These are phyloP conservation scores for Colletotrichum sp. DNA, from an alignment of 2,329 filamentous ascomycete genomes.

Conservation along the genomic window DNA sequence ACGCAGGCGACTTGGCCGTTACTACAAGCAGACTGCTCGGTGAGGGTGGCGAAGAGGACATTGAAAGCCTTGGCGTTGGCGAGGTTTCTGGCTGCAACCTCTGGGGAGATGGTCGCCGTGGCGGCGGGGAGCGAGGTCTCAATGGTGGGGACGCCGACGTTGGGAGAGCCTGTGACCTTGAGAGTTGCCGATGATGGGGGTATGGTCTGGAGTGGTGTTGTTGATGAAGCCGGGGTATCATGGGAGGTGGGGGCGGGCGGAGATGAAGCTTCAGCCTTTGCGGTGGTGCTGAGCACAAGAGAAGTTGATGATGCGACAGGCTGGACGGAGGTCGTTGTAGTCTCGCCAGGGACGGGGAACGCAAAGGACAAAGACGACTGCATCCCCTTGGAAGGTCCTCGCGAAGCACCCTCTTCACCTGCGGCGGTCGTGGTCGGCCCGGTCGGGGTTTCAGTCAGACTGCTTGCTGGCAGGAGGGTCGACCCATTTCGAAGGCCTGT, in stretches of 20 bases:
- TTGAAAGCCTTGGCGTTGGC: slow-evolving; percentile 52
- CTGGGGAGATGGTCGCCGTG: slow-evolving; percentile 45
- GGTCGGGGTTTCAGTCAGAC: not conserved
- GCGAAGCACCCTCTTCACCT: not conserved
- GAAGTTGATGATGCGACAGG: not conserved
- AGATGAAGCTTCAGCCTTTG: not conserved
- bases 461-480: not conserved
- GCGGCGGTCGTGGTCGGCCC: not conserved
- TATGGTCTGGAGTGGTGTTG: not conserved
- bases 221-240: not conserved
- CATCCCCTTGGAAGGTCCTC: not conserved
- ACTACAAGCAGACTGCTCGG: slow-evolving; percentile 50
- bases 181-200: not conserved
- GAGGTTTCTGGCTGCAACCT: slow-evolving; percentile 50
- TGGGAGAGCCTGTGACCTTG: slow-evolving; percentile 37
- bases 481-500: not conserved
- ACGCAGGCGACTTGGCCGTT: slow-evolving; percentile 58
- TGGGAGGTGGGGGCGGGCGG: not conserved
- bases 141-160: slow-evolving; percentile 47
- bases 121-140: slow-evolving; percentile 37
- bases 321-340: not conserved
- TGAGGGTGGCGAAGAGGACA: slow-evolving; percentile 47
- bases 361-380: slow-evolving; percentile 12
- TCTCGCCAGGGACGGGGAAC: slow-evolving; percentile 1
- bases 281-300: not conserved